Base-by-base conservation (phyloP, 2,329 filamentous ascomycete species). In the Aspergillus sp. region DNA sequence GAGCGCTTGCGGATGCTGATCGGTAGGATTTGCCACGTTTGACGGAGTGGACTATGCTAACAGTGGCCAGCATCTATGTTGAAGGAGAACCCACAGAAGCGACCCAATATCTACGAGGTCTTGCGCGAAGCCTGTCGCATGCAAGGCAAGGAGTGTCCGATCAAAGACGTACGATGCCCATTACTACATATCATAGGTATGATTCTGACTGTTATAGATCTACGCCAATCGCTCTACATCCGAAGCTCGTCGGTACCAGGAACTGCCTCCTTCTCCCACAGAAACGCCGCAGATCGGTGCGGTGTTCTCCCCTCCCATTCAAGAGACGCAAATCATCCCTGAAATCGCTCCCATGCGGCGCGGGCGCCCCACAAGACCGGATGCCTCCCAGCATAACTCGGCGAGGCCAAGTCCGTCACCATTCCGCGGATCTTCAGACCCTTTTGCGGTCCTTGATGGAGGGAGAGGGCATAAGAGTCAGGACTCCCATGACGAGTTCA, bases 71-170 rank as follows among this genome's bases (percentile, higher is more conserved):
- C 86, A 11, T 93, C 85, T 49, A 97, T 96, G 94, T 76, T 99
- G 65, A 86, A 84, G 63, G 94, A 97, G 70, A 85, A 88, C 61
- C 90, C 90, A 47, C 80, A 85, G 55, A 76, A 82, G 47, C 83
- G 94, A 57, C 94, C 94, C 3, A 97, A 93, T 66, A 95, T 99
- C 56, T 99, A 96, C 67, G 88, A 96, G 71, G 90, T 95, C 3
- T 78, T 99, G 30, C 84, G 85, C 56, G 92, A 97, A 74, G 84
- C 87, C 26, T 96, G 92, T 71, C 78, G 82, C 33, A 95, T 99
- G 90, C 88, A 94, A 68, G 89, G 91, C 50, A 87, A 87, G 54
- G 86, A 92, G 59, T 81, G 92, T 9, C 92, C 92, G 0, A 88
- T 99, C 62, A 88, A 89, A 76, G 92, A 99, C 75, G 90, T 95